phyloP scores from a whole-genome alignment of 345 rosid species.

The Melaleuca alternifolia region DNA sequence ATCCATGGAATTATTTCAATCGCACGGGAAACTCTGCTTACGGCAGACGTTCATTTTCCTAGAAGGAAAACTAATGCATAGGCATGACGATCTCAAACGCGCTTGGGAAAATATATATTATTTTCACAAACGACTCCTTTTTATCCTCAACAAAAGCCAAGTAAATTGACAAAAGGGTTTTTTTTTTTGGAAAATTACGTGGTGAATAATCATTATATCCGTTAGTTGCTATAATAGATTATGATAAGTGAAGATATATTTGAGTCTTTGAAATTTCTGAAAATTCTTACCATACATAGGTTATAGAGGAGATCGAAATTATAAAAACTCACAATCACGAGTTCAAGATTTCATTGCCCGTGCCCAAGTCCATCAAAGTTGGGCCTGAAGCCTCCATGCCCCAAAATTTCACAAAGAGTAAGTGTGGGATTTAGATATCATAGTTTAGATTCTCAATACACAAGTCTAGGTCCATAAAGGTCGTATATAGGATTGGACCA shows the following conservation, averaged over 20 bases:
- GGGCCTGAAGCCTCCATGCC: too few species aligned
- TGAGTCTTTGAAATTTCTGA: not conserved
- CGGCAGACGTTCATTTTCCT: not conserved
- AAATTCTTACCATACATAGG: fast-evolving
- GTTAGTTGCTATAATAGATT: too few species aligned
- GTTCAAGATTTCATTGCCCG: too few species aligned
- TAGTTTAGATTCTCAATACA: too few species aligned
- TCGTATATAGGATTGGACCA: too few species aligned
- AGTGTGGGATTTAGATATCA: too few species aligned
- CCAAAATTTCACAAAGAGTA: too few species aligned
- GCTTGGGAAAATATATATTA: not conserved
- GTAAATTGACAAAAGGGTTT: not conserved
- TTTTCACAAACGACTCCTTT: not conserved
- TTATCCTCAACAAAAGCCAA: not conserved
- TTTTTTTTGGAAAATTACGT: not conserved
- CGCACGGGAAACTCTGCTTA: not conserved
- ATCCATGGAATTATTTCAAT: not conserved
- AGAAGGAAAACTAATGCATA: not conserved
- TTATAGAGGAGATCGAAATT: not conserved
- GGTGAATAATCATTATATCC: not conserved
- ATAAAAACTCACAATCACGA: too few species aligned
- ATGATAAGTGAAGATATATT: too few species aligned
- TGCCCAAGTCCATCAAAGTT: too few species aligned
- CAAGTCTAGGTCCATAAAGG: too few species aligned
- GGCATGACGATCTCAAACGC: not conserved